Percentiles rank a stretch among this genome's conserved stretches.
Conservation (phyloP, 306 rosid species). For the Vachellia pachyceras region DNA sequence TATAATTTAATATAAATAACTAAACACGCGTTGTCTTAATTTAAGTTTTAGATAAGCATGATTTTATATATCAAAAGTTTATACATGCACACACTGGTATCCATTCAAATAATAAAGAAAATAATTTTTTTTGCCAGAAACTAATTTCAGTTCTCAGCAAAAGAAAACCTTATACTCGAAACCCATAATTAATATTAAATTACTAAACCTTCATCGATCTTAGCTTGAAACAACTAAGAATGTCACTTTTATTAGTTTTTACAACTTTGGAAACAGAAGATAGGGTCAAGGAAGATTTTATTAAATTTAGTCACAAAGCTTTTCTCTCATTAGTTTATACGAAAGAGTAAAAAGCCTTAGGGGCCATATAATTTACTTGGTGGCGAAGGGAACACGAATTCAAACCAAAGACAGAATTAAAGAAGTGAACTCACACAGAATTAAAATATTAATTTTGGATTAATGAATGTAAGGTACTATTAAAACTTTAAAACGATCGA, state of each 20-base stretch:
- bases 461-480: conserved; percentile 12
- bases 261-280: too few relatives aligned
- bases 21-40: not conserved
- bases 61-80: not conserved
- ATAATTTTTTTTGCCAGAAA: not conserved
- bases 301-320: not conserved
- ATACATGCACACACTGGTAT: not conserved
- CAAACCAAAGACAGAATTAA: conserved; percentile 4
- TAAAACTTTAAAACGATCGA: conserved; percentile 8
- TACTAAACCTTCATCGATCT: not conserved
- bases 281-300: not conserved
- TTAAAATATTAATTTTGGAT: conserved; percentile 19
- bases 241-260: too few relatives aligned
- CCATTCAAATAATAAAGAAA: not conserved
- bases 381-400: conserved; percentile 41
- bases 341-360: too few relatives aligned
- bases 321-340: not conserved
- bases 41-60: not conserved
- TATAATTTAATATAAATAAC: not conserved
- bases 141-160: not conserved
- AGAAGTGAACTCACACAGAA: conserved; percentile 1
- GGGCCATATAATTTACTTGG: conserved; percentile 25
- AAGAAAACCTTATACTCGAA: not conserved
- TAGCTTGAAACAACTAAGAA: conserved; percentile 9
- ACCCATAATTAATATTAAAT: not conserved